Percentiles rank a stretch among this genome's conserved stretches.
Conservation (phyloP, 495 filamentous ascomycete genomes). For the Cenococcum geophilum region DNA sequence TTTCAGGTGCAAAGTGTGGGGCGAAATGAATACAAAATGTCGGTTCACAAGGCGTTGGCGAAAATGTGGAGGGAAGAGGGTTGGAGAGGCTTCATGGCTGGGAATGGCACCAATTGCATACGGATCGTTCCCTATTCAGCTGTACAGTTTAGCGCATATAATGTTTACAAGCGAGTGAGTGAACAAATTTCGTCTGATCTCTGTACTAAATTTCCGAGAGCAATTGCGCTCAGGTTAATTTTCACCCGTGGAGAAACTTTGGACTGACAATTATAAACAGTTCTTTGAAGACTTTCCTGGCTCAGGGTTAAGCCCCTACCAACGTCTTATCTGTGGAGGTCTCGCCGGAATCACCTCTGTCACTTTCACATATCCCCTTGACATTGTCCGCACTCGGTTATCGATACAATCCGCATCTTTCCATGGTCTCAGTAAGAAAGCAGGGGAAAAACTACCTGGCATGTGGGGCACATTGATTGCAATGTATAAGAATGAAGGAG, state of each 20-base stretch:
- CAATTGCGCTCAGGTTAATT: neutral
- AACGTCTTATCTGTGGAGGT: slow-evolving; percentile 77
- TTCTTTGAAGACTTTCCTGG: slow-evolving; percentile 70
- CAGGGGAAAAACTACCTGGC: slow-evolving; percentile 67
- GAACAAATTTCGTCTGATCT: neutral
- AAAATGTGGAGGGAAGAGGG: slow-evolving; percentile 98
- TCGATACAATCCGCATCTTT: slow-evolving; percentile 97
- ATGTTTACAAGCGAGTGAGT: slow-evolving; percentile 88
- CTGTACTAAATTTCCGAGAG: neutral
- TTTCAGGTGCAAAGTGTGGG: slow-evolving; percentile 90
- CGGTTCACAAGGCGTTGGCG: slow-evolving; percentile 75
- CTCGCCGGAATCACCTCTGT: slow-evolving; percentile 93
- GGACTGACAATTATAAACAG: slow-evolving; percentile 36
- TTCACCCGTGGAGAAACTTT: neutral
- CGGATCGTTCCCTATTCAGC: slow-evolving; percentile 97
- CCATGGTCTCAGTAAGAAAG: slow-evolving; percentile 52
- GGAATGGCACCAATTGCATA: slow-evolving; percentile 97
- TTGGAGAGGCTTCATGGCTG: slow-evolving; percentile 91
- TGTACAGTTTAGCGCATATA: slow-evolving; percentile 96
- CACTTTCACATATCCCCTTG: slow-evolving; percentile 71
- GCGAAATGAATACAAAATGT: slow-evolving; percentile 85
- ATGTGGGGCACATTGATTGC: slow-evolving; percentile 79
- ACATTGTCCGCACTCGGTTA: slow-evolving; percentile 90
- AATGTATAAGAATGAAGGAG: slow-evolving; percentile 92
- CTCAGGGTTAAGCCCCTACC: slow-evolving; percentile 58